Base-by-base conservation (phyloP, 768 basidiomycete species). In the Chiua virens region DNA sequence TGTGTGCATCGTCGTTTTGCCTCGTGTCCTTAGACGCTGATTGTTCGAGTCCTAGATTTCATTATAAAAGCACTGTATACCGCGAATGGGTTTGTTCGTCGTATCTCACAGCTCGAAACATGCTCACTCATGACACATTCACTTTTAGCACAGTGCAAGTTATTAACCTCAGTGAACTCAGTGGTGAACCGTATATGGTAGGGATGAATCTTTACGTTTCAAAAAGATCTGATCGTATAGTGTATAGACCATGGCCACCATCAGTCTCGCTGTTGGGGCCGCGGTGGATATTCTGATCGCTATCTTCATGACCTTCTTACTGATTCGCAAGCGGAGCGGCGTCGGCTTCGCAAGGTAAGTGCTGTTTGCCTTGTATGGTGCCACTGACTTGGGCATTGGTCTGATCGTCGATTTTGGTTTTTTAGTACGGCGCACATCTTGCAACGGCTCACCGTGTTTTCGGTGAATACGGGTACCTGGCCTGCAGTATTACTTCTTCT, bases 401-500 rank as follows among this genome's bases (percentile, higher is more conserved):
- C n/a, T n/a, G n/a, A n/a, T n/a, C 8, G 11, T 30, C 11, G 5
- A 14, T 14, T 10, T 3, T 25, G 2, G 17, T 17, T 15, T 8
- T 1, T 11, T 14, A 50, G 49, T 14, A 50, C 43, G 11, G 14
- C 21, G 6, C 42, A 38, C 11, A 20, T 45, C 17, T 28, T 50
- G 23, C 43, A 45, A 45, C 43, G 49, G 27, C 42, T 50, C 10
- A 32, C 21, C 11, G 18, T 52, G 20, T 46, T 46, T 30, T 15
- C 38, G 10, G 39, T 52, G 32, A 41, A 41, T 9, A 41, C 39
- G 11, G 71, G 78, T 1, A 73, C 82, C 17, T 76, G 75, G 5
- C 72, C 79, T 17, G 82, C 83, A 56, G 78, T 81, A 0, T 63
- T 58, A 8, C 66, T 73, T 17, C 81, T 81, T 64, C 74, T 76